Conservation (phyloP, 2,329 filamentous ascomycete species). For the Aplosporella prunicola region DNA sequence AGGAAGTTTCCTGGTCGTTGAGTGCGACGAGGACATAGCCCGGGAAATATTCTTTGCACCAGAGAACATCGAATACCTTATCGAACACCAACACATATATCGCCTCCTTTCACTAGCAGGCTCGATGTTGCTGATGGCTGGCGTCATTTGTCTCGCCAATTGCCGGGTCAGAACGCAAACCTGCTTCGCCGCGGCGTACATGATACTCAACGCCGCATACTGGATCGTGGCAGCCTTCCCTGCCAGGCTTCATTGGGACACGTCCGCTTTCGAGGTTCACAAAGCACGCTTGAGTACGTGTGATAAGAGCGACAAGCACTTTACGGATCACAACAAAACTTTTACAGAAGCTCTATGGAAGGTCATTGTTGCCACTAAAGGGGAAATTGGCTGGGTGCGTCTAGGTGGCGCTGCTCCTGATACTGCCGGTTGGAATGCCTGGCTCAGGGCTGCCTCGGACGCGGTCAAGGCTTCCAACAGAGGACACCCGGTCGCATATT, state of each 20-base stretch:
- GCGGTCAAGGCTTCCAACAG: slow-evolving; percentile 5
- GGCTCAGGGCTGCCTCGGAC: slow-evolving; percentile 29
- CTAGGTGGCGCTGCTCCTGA: slow-evolving; percentile 32
- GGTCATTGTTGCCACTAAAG: slow-evolving; percentile 38
- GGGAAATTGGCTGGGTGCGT: slow-evolving; percentile 34
- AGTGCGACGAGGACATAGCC: slow-evolving; percentile 41
- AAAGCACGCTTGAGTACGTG: not conserved
- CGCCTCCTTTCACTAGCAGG: slow-evolving; percentile 40
- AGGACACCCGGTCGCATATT: too few relatives aligned
- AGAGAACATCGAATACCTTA: slow-evolving; percentile 39
- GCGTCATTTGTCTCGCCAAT: slow-evolving; percentile 43
- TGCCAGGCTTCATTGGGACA: slow-evolving; percentile 39
- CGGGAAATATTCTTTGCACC: slow-evolving; percentile 44
- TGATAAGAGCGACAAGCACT: slow-evolving; percentile 18
- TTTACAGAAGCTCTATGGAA: slow-evolving; percentile 43
- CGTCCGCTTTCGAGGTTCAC: slow-evolving; percentile 33
- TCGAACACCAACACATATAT: slow-evolving; percentile 33
- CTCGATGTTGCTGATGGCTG: slow-evolving; percentile 44
- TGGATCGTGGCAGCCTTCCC: slow-evolving; percentile 44
- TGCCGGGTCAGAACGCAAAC: slow-evolving; percentile 39
- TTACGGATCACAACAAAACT: slow-evolving; percentile 16
- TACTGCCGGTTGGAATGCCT: slow-evolving; percentile 34
- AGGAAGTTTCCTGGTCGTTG: slow-evolving; percentile 41
- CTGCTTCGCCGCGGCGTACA: slow-evolving; percentile 41
- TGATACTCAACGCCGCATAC: slow-evolving; percentile 41